A percentile compares a stretch with the other conserved stretches of the same genome.
Conservation (phyloP, 768 basidiomycete species). For the Hortiboletus campestris region DNA sequence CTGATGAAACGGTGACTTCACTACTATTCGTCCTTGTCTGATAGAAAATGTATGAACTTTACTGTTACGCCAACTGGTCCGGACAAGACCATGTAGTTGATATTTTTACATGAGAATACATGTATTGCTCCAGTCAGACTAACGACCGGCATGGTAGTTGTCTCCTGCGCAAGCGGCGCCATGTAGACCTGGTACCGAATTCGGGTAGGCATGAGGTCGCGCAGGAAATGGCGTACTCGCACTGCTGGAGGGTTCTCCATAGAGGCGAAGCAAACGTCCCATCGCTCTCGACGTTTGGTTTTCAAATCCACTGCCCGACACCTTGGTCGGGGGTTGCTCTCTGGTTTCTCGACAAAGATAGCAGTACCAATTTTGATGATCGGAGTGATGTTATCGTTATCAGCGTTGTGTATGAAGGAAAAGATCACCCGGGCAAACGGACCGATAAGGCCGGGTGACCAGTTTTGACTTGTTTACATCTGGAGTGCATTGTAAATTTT, state of each 20-base stretch:
- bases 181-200: too few relatives aligned
- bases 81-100: background rate
- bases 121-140: too few relatives aligned
- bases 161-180: too few relatives aligned
- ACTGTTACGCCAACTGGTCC: background rate
- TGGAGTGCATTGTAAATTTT: conserved; percentile 8
- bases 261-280: conserved; percentile 55
- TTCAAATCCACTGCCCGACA: conserved; percentile 46
- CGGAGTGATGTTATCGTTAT: too few relatives aligned
- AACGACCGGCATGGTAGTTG: too few relatives aligned
- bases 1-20: background rate
- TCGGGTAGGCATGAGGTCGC: conserved; percentile 22
- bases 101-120: too few relatives aligned
- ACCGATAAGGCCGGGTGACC: background rate
- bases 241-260: conserved; percentile 50
- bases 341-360: too few relatives aligned
- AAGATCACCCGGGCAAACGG: background rate
- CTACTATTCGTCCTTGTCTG: background rate
- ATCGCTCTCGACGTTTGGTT: conserved; percentile 45
- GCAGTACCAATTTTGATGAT: too few relatives aligned
- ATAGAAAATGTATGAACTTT: too few relatives aligned
- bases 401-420: too few relatives aligned
- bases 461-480: conserved; percentile 16
- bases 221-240: conserved; percentile 42
- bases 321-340: conserved; percentile 28